Base-by-base conservation (phyloP, 441 rosid genomes). In the Adansonia rubrostipa region DNA sequence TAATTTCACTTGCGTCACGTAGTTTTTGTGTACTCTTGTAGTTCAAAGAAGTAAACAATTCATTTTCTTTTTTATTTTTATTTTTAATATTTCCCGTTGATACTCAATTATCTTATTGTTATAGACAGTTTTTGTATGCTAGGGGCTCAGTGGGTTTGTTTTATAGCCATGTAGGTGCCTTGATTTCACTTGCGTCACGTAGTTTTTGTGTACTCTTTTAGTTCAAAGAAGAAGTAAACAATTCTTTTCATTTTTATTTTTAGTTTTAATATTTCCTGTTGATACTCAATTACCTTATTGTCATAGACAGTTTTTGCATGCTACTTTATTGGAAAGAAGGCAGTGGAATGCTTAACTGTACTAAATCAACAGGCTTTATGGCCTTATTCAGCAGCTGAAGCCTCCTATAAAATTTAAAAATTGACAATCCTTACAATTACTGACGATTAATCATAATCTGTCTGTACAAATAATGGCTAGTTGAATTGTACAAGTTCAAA, bases 191-290 rank as follows among this genome's bases (percentile, higher is more conserved):
- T 0, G 28, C 15, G 1, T 28, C 5, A 33, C 9, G 4, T 51
- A 15, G 11, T 15, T 8, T 67, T 54, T 71, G 48, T 51, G 24
- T 51, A 42, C 71, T 64, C 4, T 4, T 15, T 10, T 50, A 71
- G 15, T 53, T 51, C 22, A 71, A 71, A 53, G 22, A 71, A 53
- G 22, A n/a, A 71, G 47, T 53, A n/a, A 11, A 24, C 74, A 51
- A 7, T 50, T 53, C 44, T 51, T 53, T n/a, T 71, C 44, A 36
- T 36, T 36, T 36, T 36, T 36, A 36, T 15, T 51, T 51, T 9
- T 15, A 51, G 9, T 28, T 51, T 50, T 28, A 53, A 9, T 71
- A 53, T 15, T 24, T 47, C n/a, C 61, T 51, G 45, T 28, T 51
- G 45, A 51, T 48, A 8, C 13, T n/a, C 47, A 51, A 33, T 71